Evolutionary conservation across 805 yeast species (phyloP), one percentile per base, ranked within the genome.

Genomic region (Kazachstania viticola): DNA sequence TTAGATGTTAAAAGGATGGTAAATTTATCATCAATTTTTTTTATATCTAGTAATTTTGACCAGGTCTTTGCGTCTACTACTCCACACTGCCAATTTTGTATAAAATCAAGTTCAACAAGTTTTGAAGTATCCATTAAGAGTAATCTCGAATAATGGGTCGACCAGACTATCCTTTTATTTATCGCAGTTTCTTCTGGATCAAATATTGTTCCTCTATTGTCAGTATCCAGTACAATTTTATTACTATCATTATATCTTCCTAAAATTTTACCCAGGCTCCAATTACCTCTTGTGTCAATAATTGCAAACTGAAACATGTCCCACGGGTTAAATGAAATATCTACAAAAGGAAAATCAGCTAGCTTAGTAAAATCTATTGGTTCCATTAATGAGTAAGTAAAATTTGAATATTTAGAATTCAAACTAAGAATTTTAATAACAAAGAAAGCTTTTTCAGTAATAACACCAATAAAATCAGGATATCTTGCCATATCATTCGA

Each of bases 1-100:
- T 67, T 70, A 1, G 84, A 67, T 0, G 94, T 81, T 17, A 84
- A 54, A 5, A 80, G 44, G 25, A 79, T 64, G 3, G 67, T 56
- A 36, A 64, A 59, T 3, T 56, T 41, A 7, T 50, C 61, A 25
- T 46, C 46, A 9, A 60, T 49, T 27, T 49, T 48, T 14, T 36
- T 44, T 32, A 66, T 51, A 33, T 73, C 82, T 27, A 66, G 49
- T 2, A 77, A 40, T 23, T 54, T 51, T 0, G 78, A 64, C 75
- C 77, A 74, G 0, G 69, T 60, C 21, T 68, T 66, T 1, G 76
- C 69, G 7, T 71, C 60, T 1, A 71, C 56, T 14, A 69, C 38
- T 35, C 61, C 58, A 3, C 47, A 40, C 23, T 52, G 47, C 41
- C 57, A 49, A 7, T 48, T 46, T 4, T 48, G 40, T 6, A 46